These are phyloP conservation scores for Aleurites moluccanus DNA, from an alignment of 441 rosid genomes.

Conservation along the genomic window DNA sequence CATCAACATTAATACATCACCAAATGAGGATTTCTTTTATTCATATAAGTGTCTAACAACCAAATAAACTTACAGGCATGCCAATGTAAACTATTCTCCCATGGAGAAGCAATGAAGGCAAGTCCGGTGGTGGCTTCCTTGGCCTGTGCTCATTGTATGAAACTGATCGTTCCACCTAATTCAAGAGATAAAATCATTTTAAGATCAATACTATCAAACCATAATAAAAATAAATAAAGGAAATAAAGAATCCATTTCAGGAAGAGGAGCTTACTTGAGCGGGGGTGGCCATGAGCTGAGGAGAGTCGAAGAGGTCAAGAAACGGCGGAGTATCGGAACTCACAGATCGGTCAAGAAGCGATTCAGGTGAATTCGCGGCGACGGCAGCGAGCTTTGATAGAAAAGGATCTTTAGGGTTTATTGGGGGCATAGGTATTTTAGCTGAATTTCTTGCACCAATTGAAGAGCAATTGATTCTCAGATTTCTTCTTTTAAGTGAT, in stretches of 20 bases:
- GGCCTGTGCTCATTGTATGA: constrained; percentile 57
- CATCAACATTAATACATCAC: too few relatives aligned
- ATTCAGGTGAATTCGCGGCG: constrained; percentile 58
- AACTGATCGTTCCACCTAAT: constrained; percentile 70
- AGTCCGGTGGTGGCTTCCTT: constrained; percentile 69
- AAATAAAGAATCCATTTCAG: too few relatives aligned
- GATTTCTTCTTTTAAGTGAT: constrained; percentile 31
- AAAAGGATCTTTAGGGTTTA: constrained; percentile 79
- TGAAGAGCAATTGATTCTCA: constrained; percentile 32
- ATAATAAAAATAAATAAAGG: not conserved
- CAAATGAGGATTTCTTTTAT: not conserved
- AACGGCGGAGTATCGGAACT: constrained; percentile 58
- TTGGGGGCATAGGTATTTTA: constrained; percentile 62
- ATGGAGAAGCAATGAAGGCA: constrained; percentile 73
- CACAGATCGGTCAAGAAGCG: constrained; percentile 45
- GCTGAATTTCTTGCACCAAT: constrained; percentile 43
- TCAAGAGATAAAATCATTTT: not conserved
- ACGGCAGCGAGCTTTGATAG: constrained; percentile 57
- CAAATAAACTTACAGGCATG: constrained; percentile 61
- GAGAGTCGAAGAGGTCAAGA: constrained; percentile 70
- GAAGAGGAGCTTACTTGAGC: constrained; percentile 46
- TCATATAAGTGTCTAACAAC: not conserved
- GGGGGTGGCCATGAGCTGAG: constrained; percentile 77
- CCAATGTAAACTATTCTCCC: constrained; percentile 83
- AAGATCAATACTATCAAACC: not conserved